A percentile compares a stretch with the other conserved stretches of the same genome.
These are phyloP conservation scores for Phytophthora fragariae DNA, from an alignment of 352 stramenopile genomes.

Conservation along the genomic window DNA sequence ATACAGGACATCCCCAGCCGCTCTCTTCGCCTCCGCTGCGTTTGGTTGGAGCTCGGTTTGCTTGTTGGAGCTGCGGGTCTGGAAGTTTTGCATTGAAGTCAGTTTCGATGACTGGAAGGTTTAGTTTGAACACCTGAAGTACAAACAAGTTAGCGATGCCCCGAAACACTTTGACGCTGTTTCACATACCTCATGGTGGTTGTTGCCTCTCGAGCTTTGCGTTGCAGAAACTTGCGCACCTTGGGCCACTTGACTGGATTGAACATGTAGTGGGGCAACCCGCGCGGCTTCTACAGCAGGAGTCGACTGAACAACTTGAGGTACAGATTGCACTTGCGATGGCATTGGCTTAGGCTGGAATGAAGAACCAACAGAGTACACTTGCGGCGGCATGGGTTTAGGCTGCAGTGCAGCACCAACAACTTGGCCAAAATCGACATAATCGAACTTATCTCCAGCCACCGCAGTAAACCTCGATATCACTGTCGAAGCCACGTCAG, in stretches of 20 bases:
- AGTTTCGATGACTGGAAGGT: slow-evolving; percentile 38
- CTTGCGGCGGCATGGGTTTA: slow-evolving; percentile 14
- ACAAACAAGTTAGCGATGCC: slow-evolving; percentile 10
- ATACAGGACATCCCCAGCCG: slow-evolving; percentile 73
- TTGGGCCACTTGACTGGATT: background rate
- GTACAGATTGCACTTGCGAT: slow-evolving; percentile 24
- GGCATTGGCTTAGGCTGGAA: slow-evolving; percentile 10
- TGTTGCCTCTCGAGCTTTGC: slow-evolving; percentile 10
- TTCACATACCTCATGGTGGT: slow-evolving; percentile 28
- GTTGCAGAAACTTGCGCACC: slow-evolving; percentile 19
- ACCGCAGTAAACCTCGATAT: slow-evolving; percentile 56
- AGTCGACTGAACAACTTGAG: slow-evolving; percentile 5
- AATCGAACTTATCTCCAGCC: slow-evolving; percentile 70
- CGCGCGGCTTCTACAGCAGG: background rate
- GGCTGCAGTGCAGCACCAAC: slow-evolving; percentile 19
- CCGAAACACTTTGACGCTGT: background rate
- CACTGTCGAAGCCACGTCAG: slow-evolving; percentile 54
- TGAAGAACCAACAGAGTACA: slow-evolving; percentile 25
- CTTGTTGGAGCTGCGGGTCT: background rate
- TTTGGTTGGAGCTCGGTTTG: slow-evolving; percentile 18
- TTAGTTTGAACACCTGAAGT: slow-evolving; percentile 33
- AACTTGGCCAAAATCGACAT: slow-evolving; percentile 73
- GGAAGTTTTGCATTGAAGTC: slow-evolving; percentile 26
- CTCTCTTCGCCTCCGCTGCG: slow-evolving; percentile 6
- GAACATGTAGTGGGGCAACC: background rate